A percentile compares a stretch with the other conserved stretches of the same genome.
Evolutionary conservation across 208 protist genomes (phyloP).

Genomic region (Hexamita inflata): DNA sequence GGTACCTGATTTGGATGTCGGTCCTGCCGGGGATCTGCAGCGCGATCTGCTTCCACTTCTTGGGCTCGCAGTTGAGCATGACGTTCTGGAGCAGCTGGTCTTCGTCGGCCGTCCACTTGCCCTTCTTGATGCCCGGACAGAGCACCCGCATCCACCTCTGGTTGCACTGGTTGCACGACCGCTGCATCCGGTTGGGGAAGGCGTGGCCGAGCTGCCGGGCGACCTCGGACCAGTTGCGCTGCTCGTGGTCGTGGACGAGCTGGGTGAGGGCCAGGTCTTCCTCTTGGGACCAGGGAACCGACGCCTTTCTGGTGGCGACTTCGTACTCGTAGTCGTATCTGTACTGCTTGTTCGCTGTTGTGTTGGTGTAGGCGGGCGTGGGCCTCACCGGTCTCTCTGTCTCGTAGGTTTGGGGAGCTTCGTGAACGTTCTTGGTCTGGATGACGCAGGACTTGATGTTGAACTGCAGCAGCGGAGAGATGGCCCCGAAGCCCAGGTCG

Average conservation of each 20-base stretch:
- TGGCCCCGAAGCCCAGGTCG: too few species aligned
- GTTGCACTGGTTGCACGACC: neutral
- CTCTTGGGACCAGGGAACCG: neutral
- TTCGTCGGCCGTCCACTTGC: neutral
- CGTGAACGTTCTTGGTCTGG: too few species aligned
- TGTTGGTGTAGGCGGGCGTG: too few species aligned
- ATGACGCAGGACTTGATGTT: too few species aligned
- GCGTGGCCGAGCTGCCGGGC: neutral
- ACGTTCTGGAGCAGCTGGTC: neutral
- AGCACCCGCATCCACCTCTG: constrained; percentile 14
- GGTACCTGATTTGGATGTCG: constrained; percentile 9
- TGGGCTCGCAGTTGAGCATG: neutral
- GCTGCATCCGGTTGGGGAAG: neutral
- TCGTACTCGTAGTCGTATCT: too few species aligned
- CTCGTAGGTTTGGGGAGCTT: too few species aligned
- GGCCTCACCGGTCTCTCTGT: too few species aligned
- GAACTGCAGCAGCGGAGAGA: too few species aligned
- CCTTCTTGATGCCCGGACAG: constrained; percentile 5
- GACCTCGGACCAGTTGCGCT: neutral
- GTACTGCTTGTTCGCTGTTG: too few species aligned
- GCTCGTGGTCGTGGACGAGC: neutral
- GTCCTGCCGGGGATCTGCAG: neutral
- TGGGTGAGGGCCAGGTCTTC: neutral
- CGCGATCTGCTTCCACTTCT: constrained; percentile 2
- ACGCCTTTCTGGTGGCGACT: neutral